Base-by-base conservation (phyloP, 108 stramenopile species). In the Nitzschia sp. region DNA sequence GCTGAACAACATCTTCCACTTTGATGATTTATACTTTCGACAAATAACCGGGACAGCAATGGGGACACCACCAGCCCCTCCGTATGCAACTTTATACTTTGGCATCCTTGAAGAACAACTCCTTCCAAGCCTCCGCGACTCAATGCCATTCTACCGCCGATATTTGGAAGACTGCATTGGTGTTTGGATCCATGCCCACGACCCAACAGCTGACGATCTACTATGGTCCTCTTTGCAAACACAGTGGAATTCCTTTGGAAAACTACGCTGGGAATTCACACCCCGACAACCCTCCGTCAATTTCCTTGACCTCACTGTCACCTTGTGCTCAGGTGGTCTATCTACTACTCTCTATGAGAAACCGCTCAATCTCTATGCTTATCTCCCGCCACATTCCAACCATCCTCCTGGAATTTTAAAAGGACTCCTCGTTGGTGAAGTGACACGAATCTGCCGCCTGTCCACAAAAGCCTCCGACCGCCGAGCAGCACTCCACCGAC, bases 1-100 rank as follows among this genome's bases (percentile, higher is more conserved):
- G 77, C 32, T 23, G 8, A 47, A 67, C 28, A 72, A 66, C 24
- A 32, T 78, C 45, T 72, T 78, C 71, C 18, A 9, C 5, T 59
- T 59, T 9, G n/a, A 29, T 29, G 26, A 19, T 26, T 5, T 8
- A 29, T 59, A 26, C 30, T 59, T 25, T n/a, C 29, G 6, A 6
- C 53, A 54, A 54, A 6, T 54, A 6, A 54, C 53, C 5, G 53
- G 53, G 24, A 54, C 53, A 54, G 53, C 53, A 13, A 54, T 54
- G 53, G 53, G 53, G 6, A 18, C 18, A 6, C 53, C 53, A 24
- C 53, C 53, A 5, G 53, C 53, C 53, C 53, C 53, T n/a, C 6
- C 53, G 6, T 54, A 54, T 18, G 53, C 53, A 6, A 54, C 53
- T 18, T n/a, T 54, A 4, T 54, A 54, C 24, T 54, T 54, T 18